phyloP scores from a whole-genome alignment of 108 stramenopile species.

The Cyclotella cryptica region DNA sequence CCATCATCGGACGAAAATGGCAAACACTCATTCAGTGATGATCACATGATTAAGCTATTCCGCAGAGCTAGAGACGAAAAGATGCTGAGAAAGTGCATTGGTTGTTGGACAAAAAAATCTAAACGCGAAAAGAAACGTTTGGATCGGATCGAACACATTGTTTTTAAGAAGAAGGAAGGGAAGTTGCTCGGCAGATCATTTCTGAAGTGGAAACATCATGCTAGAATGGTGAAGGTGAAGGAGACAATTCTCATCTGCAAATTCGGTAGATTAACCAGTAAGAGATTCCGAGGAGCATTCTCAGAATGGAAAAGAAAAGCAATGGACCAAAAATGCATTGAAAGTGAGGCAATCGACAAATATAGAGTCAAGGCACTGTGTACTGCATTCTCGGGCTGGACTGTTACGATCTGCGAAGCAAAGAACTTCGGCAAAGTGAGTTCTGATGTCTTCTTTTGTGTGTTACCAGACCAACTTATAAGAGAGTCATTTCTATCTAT shows the following conservation, averaged over 20 bases:
- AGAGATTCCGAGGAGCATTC: constrained; percentile 21
- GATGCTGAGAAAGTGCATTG: constrained; percentile 5
- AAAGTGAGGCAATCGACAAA: neutral
- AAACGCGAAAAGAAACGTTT: constrained; percentile 30
- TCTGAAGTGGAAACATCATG: constrained; percentile 24
- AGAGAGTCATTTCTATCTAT: neutral
- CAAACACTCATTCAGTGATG: neutral
- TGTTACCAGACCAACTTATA: neutral
- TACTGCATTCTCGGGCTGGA: neutral
- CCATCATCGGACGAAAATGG: neutral
- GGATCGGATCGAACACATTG: constrained; percentile 21
- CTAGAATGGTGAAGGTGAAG: constrained; percentile 17
- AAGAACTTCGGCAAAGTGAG: neutral
- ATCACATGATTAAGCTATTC: constrained; percentile 3
- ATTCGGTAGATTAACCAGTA: constrained; percentile 31
- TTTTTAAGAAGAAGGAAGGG: constrained; percentile 10
- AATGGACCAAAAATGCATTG: neutral
- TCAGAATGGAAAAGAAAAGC: constrained; percentile 24
- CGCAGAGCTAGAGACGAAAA: constrained; percentile 4
- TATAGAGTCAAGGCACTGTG: neutral
- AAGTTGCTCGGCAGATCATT: constrained; percentile 13
- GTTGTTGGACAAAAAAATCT: neutral
- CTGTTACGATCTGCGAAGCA: neutral
- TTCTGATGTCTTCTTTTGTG: neutral
- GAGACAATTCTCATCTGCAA: constrained; percentile 17